Evolutionary conservation across 306 rosid species (phyloP), one percentile per base, ranked within the genome.

Genomic region (Cucurbita pepo): DNA sequence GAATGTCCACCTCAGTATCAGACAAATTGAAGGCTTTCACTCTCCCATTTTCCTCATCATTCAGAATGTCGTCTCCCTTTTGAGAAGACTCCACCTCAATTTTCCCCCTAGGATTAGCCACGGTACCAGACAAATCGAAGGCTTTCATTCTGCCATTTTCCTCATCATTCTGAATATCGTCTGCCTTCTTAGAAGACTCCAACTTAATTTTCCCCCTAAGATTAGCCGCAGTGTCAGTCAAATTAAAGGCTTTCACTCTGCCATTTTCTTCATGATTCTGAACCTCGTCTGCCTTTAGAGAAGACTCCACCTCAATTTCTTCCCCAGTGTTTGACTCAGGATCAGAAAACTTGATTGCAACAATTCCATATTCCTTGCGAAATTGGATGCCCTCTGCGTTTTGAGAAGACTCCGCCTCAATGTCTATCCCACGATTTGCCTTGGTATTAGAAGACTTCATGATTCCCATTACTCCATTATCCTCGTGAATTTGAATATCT

Each of bases 301-400:
- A 44, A 19, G 55, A 44, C 54, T 41, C 40, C 5, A 19, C 71
- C 55, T 69, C 78, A 34, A 45, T 56, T 56, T 8, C 51, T 47
- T 64, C 81, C 8, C 71, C 79, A 3, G 65, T 75, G 59, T 75
- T 53, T 7, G 19, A 67, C 69, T 60, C 45, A 16, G 52, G 3
- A 14, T 70, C 77, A 37, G 77, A 38, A 56, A 45, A 37, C 45
- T 58, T 12, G 57, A 6, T 41, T n/a, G 18, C 74, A 14, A 40
- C 75, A 3, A 13, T 36, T 43, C 40, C 77, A 41, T 45, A 65
- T 41, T 45, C 69, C 54, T 45, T 47, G 51, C 9, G 21, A 34
- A 13, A 36, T 30, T 45, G 69, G 44, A 10, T 72, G 51, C 8
- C 64, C 1, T 56, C 64, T 37, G 7, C 75, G n/a, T 56, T 38